Evolutionary conservation across 148 eudicot genomes (phyloP), one percentile per base, ranked within the genome.

Genomic region (Linanthus parryae): DNA sequence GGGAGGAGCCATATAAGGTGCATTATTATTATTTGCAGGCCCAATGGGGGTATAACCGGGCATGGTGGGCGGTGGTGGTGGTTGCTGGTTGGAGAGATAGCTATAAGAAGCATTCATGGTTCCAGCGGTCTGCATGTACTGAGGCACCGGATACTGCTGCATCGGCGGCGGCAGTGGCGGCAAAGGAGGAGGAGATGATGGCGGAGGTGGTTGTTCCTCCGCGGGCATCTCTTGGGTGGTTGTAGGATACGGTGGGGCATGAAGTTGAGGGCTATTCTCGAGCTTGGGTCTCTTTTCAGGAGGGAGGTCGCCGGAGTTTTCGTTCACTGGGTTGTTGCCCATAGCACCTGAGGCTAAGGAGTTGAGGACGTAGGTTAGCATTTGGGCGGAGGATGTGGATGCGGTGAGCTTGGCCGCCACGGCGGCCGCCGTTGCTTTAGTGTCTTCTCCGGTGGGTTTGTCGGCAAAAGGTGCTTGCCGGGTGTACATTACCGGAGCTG

Each of bases 371-470:
- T 70, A 83, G 22, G 83, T 69, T 15, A 84, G 83, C 96, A 87
- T 84, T 72, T 92, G 77, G 13, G 96, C 88, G 7, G 98, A 84
- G 48, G 96, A 80, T 57, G 89, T 69, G 12, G 95, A 79, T 16
- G 90, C 94, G 9, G 95, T 73, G 39, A 83, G 95, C 73, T 84
- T 77, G 26, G 95, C 98, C 4, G 95, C 95, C 47, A 87, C 74
- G 9, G 84, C 98, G 31, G 96, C 96, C 20, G 90, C 96, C 4
- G 83, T 73, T 8, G 94, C 75, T 66, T 82, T 84, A 14, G 78
- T 56, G 41, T 77, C 87, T 8, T 77, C 87, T 25, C 44, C 49
- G 14, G 84, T 55, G 38, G 76, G 75, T 20, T 78, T 82, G 8
- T 76, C 30, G 30, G 74, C 30, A 35, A 44, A 39, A 46, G 89